Evolutionary conservation across 2,329 filamentous ascomycete genomes (phyloP).

Genomic region (Ophiostoma perfectum): DNA sequence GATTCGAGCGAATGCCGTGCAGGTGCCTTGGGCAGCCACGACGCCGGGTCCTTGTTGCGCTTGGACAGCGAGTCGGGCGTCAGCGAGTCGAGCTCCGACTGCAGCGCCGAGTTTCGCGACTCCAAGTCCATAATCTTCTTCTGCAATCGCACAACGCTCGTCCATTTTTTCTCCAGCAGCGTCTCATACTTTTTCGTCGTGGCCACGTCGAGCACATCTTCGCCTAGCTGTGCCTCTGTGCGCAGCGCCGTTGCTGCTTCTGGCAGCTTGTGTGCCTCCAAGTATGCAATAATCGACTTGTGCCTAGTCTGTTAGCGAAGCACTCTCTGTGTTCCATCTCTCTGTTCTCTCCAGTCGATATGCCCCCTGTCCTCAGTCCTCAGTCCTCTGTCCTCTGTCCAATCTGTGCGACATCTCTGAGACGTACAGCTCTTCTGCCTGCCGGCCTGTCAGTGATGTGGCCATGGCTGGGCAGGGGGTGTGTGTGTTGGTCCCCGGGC

Average conservation of each 20-base stretch:
- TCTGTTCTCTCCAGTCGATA: no score
- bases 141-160: constrained; percentile 85
- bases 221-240: constrained; percentile 66
- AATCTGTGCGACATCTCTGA: no score
- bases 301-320: constrained; percentile 50
- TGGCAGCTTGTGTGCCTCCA: constrained; percentile 66
- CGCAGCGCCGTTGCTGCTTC: constrained; percentile 66
- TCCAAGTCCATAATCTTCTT: constrained; percentile 99
- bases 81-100: constrained; percentile 77
- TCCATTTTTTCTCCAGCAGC: constrained; percentile 97
- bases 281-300: constrained; percentile 89
- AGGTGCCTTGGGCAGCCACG: constrained; percentile 81
- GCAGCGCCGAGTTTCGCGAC: constrained; percentile 63
- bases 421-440: constrained; percentile 83
- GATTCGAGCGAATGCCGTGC: constrained; percentile 77
- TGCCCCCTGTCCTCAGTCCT: neutral
- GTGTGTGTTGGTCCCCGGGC: constrained; percentile 20
- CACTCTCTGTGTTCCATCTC: no score
- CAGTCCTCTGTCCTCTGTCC: neutral
- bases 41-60: constrained; percentile 74
- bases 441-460: constrained; percentile 43
- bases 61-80: constrained; percentile 70
- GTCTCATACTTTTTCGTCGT: constrained; percentile 94
- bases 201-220: constrained; percentile 63
- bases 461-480: constrained; percentile 20